These are phyloP conservation scores for Mycosarcoma mackinlayi DNA, from an alignment of 1,284 basidiomycete genomes.

Conservation along the genomic window DNA sequence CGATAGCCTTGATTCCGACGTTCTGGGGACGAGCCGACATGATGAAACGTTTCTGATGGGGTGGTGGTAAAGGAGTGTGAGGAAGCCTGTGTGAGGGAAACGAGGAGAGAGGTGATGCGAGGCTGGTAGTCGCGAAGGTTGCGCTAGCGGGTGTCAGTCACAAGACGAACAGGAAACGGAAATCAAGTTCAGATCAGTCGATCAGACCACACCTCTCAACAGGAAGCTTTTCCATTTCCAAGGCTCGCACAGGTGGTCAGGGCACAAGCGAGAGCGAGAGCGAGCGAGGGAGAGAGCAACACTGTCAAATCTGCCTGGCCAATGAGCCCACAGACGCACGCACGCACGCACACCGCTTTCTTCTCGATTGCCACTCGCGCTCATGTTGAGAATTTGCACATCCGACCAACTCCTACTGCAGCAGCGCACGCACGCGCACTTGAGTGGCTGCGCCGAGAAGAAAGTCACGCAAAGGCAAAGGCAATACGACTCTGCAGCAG, in stretches of 20 bases:
- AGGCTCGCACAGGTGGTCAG: slow-evolving; percentile 1
- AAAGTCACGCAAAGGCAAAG: too few species aligned
- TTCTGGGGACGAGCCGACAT: slow-evolving; percentile 78
- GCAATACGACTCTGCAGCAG: background rate
- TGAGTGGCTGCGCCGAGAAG: too few species aligned
- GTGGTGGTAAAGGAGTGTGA: slow-evolving; percentile 22
- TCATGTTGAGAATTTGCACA: background rate
- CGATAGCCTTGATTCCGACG: slow-evolving; percentile 90
- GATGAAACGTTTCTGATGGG: slow-evolving; percentile 27
- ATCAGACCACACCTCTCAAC: background rate
- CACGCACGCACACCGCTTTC: too few species aligned
- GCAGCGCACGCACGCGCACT: background rate
- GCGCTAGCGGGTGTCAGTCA: too few species aligned
- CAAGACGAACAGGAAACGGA: background rate
- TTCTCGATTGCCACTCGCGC: too few species aligned
- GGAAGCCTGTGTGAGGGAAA: slow-evolving; percentile 20
- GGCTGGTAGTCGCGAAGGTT: slow-evolving; percentile 9
- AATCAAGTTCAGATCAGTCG: background rate
- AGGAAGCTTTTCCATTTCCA: background rate
- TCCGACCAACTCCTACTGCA: background rate
- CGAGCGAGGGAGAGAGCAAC: background rate
- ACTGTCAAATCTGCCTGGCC: background rate
- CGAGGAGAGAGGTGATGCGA: background rate
- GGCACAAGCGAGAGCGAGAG: background rate
- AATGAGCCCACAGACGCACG: background rate